Evolutionary conservation across 371 early-diverging fungal genomes (phyloP), one percentile per base, ranked within the genome.

Genomic region (Mucor sp.): DNA sequence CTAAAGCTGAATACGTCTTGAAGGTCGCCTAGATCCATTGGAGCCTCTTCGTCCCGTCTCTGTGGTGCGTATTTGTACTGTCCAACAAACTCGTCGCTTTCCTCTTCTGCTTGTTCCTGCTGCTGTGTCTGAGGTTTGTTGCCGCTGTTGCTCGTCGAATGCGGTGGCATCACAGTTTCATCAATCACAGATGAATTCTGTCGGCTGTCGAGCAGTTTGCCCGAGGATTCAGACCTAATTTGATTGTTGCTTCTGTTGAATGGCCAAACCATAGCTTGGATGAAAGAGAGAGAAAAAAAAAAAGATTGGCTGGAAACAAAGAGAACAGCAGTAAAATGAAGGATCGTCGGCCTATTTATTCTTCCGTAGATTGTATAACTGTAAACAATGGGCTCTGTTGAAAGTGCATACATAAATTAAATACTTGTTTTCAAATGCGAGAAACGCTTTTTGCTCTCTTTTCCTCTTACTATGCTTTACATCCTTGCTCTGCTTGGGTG

Each of bases 1-100:
- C 57, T 59, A 63, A 76, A 76, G 21, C 62, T 62, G 41, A 76
- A 73, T 5, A 76, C 67, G 60, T 76, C 70, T 28, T 67, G 62
- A 27, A 72, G 44, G 1, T 60, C 61, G 3, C 65, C 73, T 28
- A 76, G 48, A 33, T 73, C 73, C 76, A 76, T 76, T 9, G 76
- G 73, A 0, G 28, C 12, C n/a, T 76, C 76, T 41, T 67, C 70
- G 50, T 72, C 59, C 50, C 48, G 48, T 21, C 30, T 50, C 7
- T 66, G 47, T 19, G 66, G 66, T 27, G 66, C 66, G 28, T 66
- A 41, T 66, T 66, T 50, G 17, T 50, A 66, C 19, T 66, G 37
- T 28, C 44, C 48, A 48, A 50, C 23, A 47, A 47, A 66, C 27
- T 47, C 60, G 3, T 66, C 66, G 4, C 47, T 47, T 21, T 66